phyloP scores from a whole-genome alignment of 108 stramenopile genomes.

The Tribonema minus region DNA sequence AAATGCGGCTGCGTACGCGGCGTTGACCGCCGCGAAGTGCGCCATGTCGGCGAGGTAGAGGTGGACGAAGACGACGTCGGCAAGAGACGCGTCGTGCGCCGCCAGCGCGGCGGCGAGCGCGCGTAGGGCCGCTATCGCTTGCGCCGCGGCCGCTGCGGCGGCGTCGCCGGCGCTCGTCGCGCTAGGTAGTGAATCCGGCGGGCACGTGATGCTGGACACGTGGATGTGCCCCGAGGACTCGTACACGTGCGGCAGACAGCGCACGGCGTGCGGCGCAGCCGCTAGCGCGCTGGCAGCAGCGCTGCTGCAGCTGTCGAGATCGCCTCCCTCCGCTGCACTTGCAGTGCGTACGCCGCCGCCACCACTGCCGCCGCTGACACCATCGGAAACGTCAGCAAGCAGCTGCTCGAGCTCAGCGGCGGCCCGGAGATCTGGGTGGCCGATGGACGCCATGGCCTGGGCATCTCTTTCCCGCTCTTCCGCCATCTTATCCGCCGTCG shows the following conservation, averaged over 20 bases:
- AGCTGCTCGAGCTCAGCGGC: too few species aligned
- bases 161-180: too few species aligned
- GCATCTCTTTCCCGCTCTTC: too few species aligned
- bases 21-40: constrained; percentile 81
- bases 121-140: constrained; percentile 10
- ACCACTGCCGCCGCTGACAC: neutral
- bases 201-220: constrained; percentile 20
- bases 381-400: too few species aligned
- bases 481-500: too few species aligned
- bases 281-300: too few species aligned
- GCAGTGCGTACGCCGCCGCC: neutral
- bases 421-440: too few species aligned
- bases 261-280: too few species aligned
- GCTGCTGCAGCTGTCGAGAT: too few species aligned
- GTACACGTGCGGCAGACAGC: constrained; percentile 27
- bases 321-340: too few species aligned
- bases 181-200: too few species aligned
- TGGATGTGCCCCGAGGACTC: constrained; percentile 7
- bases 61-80: constrained; percentile 83
- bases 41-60: constrained; percentile 81
- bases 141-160: constrained; percentile 10
- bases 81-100: constrained; percentile 41
- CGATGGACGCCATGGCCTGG: too few species aligned
- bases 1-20: constrained; percentile 73
- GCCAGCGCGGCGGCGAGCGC: neutral